Evolutionary conservation across 176 grass and related monocot species (phyloP), one percentile per base, ranked within the genome.

Genomic region (Avena eriantha): DNA sequence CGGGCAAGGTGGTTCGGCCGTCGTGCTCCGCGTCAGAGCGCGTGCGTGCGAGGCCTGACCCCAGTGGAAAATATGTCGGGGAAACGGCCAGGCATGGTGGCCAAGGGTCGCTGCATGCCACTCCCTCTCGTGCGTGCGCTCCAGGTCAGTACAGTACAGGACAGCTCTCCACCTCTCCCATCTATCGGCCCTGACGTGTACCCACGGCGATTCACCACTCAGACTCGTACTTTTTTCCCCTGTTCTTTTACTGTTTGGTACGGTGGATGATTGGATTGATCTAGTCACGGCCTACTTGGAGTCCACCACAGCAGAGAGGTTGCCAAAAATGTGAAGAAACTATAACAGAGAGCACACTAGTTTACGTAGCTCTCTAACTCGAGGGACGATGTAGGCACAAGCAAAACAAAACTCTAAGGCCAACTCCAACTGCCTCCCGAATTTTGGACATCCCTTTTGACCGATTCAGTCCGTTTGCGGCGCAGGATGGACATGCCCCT

Each of bases 11-110:
- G 47, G 87, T 85, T 89, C 47, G 68, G 35, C 55, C 39, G 46
- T 47, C 46, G 46, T 47, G 46, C 8, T 47, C 46, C 46, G 46
- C 82, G 87, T 73, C 69, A 73, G 69, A 73, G 69, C 53, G 33
- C 55, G 33, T 12, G 69, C 69, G 19, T 12, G 33, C 35, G 7
- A 3, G 50, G 64, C 31, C 51, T 81, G 71, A 13, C 15, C 55
- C 81, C 31, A 7, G 4, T 68, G 87, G 87, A 89, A 89, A 85
- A 85, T 89, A 48, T 89, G 87, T 89, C 82, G 87, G 82, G 66
- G 80, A 54, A 22, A 59, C 14, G 77, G 35, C 49, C 22, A 21
- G 68, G 34, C 65, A 69, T 7, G 3, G 15, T 15, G 12, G 10
- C 1, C 3, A 50, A 29, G 46, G 72, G 34, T 70, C 34, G 65